Percentiles rank a stretch among this genome's conserved stretches.
phyloP scores from a whole-genome alignment of 495 filamentous ascomycete species.

The Penicillium alfredii region DNA sequence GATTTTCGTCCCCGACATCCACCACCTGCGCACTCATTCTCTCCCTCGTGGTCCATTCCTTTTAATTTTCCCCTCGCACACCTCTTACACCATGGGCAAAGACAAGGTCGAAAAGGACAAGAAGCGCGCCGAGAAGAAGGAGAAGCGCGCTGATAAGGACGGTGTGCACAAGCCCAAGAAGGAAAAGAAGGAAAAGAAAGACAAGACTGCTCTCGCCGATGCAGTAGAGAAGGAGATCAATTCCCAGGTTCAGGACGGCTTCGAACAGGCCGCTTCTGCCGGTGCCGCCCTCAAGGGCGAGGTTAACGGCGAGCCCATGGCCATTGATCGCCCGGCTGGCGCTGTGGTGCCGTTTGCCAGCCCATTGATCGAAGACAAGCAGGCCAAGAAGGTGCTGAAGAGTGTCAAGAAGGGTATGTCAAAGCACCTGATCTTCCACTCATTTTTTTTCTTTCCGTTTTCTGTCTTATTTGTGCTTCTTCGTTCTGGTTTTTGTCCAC shows the following conservation, averaged over 20 bases:
- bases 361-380: slow-evolving; percentile 86
- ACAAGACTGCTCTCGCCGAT: slow-evolving; percentile 54
- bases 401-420: slow-evolving; percentile 83
- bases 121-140: slow-evolving; percentile 74
- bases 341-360: slow-evolving; percentile 89
- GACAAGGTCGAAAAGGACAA: slow-evolving; percentile 58
- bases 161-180: slow-evolving; percentile 64
- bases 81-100: slow-evolving; percentile 44
- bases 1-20: slow-evolving; percentile 21
- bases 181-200: slow-evolving; percentile 67
- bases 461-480: not conserved
- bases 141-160: slow-evolving; percentile 69
- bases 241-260: slow-evolving; percentile 46
- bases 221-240: slow-evolving; percentile 58
- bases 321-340: slow-evolving; percentile 53
- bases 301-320: slow-evolving; percentile 43
- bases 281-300: slow-evolving; percentile 29
- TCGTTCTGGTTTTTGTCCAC: too few relatives aligned
- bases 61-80: slow-evolving; percentile 11
- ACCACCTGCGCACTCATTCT: slow-evolving; percentile 16
- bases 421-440: not conserved
- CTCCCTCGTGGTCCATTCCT: slow-evolving; percentile 13
- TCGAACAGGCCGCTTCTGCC: slow-evolving; percentile 43
- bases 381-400: slow-evolving; percentile 87
- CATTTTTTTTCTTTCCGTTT: not conserved